Evolutionary conservation across 371 early-diverging fungal species (phyloP).

Genomic region (Funneliformis caledonium): DNA sequence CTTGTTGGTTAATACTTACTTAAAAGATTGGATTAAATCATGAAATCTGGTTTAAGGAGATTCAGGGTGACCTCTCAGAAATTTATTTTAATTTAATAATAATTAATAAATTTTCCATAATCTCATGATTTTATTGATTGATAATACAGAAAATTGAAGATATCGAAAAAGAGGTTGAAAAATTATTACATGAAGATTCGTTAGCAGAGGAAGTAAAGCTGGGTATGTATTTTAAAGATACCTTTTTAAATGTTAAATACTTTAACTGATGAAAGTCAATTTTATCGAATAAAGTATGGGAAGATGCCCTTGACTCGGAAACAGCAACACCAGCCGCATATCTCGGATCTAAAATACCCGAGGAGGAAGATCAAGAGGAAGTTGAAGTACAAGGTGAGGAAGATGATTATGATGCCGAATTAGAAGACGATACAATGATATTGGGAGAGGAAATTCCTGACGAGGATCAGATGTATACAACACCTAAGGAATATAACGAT

Average conservation of each 20-base stretch:
- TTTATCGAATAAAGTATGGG: constrained; percentile 25
- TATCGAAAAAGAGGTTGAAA: constrained; percentile 88
- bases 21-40: too few species aligned
- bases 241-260: background rate
- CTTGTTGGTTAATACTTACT: too few species aligned
- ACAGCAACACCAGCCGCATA: constrained; percentile 29
- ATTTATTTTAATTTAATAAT: too few species aligned
- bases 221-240: constrained; percentile 42
- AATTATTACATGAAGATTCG: constrained; percentile 83
- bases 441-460: background rate
- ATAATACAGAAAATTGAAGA: constrained; percentile 77
- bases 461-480: background rate
- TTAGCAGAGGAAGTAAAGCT: constrained; percentile 79
- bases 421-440: background rate
- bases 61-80: too few species aligned
- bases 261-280: background rate
- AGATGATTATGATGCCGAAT: constrained; percentile 27
- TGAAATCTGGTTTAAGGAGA: too few species aligned
- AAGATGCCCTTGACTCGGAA: constrained; percentile 35
- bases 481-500: background rate
- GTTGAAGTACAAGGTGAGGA: background rate
- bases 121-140: background rate
- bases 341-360: background rate
- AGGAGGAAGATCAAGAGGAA: constrained; percentile 20
- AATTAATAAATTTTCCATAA: background rate